Conservation (phyloP, 2,329 filamentous ascomycete species). For the Fusarium sp. region DNA sequence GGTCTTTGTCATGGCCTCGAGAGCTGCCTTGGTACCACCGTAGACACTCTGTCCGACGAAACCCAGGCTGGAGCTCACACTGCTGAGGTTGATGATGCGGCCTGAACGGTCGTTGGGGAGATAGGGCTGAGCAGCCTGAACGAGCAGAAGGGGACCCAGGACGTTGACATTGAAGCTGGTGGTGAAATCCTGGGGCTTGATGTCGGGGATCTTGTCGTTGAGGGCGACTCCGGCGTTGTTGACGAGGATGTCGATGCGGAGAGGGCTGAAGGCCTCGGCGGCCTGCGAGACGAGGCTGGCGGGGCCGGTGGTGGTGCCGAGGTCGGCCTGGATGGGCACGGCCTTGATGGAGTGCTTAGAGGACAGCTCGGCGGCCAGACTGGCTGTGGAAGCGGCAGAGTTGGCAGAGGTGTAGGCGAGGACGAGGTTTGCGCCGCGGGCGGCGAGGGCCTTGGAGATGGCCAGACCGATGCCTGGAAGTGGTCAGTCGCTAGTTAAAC, state of each 20-base stretch:
- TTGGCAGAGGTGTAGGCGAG: conserved; percentile 41
- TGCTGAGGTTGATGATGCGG: conserved; percentile 65
- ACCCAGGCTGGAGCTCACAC: conserved; percentile 60
- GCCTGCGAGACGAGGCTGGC: conserved; percentile 41
- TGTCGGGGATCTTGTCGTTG: conserved; percentile 71
- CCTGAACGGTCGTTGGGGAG: conserved; percentile 77
- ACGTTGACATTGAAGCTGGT: conserved; percentile 82
- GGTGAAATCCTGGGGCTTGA: conserved; percentile 74
- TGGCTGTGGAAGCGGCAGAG: conserved; percentile 26
- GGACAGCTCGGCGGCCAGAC: conserved; percentile 39
- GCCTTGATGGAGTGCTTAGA: conserved; percentile 68
- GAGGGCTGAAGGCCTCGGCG: conserved; percentile 36
- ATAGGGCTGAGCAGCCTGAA: conserved; percentile 76
- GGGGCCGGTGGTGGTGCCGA: conserved; percentile 36
- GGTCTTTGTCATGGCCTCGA: conserved; percentile 67
- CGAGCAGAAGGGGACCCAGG: conserved; percentile 79
- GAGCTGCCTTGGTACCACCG: conserved; percentile 64
- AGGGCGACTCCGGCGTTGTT: conserved; percentile 81
- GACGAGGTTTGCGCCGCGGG: conserved; percentile 43
- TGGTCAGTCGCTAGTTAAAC: background rate
- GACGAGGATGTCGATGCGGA: conserved; percentile 72
- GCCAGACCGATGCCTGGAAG: conserved; percentile 38
- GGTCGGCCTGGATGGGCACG: conserved; percentile 71
- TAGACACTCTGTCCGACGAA: conserved; percentile 64
- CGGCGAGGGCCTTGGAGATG: conserved; percentile 41